Conservation (phyloP, 2,329 filamentous ascomycete genomes). For the Penicillium digitatum region DNA sequence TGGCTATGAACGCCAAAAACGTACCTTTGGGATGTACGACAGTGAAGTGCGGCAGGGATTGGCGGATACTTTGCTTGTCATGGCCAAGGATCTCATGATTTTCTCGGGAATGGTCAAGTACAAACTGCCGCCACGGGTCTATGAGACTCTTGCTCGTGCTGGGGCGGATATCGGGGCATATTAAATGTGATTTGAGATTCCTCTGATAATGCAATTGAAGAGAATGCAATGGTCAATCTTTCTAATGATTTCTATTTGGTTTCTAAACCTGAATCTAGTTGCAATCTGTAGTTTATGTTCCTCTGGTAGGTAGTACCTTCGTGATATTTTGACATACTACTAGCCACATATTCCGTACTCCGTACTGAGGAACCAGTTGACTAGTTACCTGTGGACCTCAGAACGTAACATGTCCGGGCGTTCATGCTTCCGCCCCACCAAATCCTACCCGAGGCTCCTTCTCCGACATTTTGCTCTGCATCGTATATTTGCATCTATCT, state of each 20-base stretch:
- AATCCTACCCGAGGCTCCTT: not conserved
- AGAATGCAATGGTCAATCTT: not conserved
- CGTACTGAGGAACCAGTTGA: no score
- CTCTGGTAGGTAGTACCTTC: not conserved
- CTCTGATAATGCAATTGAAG: not conserved
- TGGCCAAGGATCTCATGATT: constrained; percentile 84
- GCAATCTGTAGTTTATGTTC: not conserved
- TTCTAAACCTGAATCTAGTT: not conserved
- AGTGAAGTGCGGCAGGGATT: constrained; percentile 47
- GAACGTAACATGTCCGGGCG: not conserved
- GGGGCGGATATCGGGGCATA: constrained; percentile 60
- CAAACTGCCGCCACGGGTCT: constrained; percentile 78
- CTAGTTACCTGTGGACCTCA: not conserved
- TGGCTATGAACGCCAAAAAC: constrained; percentile 68
- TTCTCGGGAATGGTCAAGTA: constrained; percentile 92
- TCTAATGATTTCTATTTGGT: not conserved
- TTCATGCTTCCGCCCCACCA: constrained; percentile 1
- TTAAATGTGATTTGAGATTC: constrained; percentile 18
- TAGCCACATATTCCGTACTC: no score
- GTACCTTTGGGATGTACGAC: constrained; percentile 69
- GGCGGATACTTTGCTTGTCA: constrained; percentile 69
- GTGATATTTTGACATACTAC: not conserved
- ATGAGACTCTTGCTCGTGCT: constrained; percentile 80
- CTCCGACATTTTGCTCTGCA: not conserved
- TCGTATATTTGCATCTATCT: not conserved